Base-by-base conservation (phyloP, 352 stramenopile genomes). In the Pythium rhizo-oryzae region DNA sequence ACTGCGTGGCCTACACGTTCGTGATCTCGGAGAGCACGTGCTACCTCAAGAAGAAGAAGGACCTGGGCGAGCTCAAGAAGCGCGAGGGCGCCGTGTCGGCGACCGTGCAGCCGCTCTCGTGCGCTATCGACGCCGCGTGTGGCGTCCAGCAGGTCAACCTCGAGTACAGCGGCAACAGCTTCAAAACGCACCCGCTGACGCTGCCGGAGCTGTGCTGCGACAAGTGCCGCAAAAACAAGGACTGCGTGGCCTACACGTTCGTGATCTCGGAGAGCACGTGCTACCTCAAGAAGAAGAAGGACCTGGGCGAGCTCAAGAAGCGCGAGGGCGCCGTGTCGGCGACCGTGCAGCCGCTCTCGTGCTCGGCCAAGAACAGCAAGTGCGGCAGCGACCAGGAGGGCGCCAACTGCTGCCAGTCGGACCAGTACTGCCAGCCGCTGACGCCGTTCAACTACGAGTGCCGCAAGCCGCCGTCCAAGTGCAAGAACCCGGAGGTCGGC, bases 1-100 rank as follows among this genome's bases (percentile, higher is more conserved):
- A 76, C 5, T 90, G 81, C 59, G 62, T 67, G 50, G 79, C 75
- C 18, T 87, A 87, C 77, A 87, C 81, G 4, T 89, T 83, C 21
- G 69, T 87, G 19, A 90, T 87, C 62, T 69, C 78, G 47, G 87
- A 87, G 52, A 24, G 13, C 12, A 66, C 58, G 24, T 89, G 81
- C 53, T 87, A 85, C 65, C 61, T 89, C 28, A 33, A 33, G 28
- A 33, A 33, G n/a, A 87, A 87, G 53, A 72, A 25, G 30, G 47
- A 44, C 12, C 43, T 15, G 2, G 52, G 62, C 13, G 13, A 55
- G 9, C 41, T 49, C 13, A 21, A 33, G 23, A 61, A 6, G 57
- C 78, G 81, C 64, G 74, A 73, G 24, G 79, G 77, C 21, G 75
- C 75, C 0, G 71, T 87, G 13, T 85, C 79, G 16, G 75, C 68